Percentiles rank a stretch among this genome's conserved stretches.
phyloP scores from a whole-genome alignment of 1,284 basidiomycete species.

The Pascua sp. region DNA sequence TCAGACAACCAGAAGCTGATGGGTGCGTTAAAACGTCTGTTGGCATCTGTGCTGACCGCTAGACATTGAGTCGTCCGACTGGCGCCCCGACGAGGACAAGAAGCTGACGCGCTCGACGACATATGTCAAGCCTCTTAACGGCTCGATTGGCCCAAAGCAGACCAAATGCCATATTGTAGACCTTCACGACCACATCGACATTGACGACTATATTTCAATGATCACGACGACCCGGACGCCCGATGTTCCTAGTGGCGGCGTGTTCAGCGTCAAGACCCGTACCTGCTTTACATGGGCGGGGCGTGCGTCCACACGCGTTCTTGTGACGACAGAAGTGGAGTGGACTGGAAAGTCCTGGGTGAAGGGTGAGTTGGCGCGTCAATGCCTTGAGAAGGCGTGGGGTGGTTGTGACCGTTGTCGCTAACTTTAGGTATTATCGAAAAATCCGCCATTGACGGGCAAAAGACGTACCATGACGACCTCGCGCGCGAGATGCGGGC shows the following conservation, averaged over 20 bases:
- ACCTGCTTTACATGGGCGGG: conserved; percentile 95
- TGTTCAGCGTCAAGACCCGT: conserved; percentile 87
- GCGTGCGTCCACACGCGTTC: conserved; percentile 66
- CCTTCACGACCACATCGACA: conserved; percentile 75
- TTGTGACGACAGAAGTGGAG: conserved; percentile 88
- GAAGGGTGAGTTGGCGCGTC: conserved; percentile 62
- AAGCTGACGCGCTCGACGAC: conserved; percentile 80
- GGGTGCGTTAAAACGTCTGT: conserved; percentile 59
- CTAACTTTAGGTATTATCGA: conserved; percentile 76
- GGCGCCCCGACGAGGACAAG: conserved; percentile 68
- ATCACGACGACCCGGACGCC: conserved; percentile 89
- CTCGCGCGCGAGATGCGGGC: conserved; percentile 78
- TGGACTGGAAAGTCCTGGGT: conserved; percentile 97
- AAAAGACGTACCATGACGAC: conserved; percentile 81
- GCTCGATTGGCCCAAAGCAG: conserved; percentile 84
- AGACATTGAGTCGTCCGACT: conserved; percentile 92
- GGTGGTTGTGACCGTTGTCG: no score
- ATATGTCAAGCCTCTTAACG: conserved; percentile 91
- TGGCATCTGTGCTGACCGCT: conserved; percentile 9
- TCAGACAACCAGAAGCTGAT: conserved; percentile 79
- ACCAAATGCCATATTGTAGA: conserved; percentile 92
- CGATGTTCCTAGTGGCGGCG: conserved; percentile 88
- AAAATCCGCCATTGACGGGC: conserved; percentile 86
- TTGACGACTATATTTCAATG: conserved; percentile 76
- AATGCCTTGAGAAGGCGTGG: no score